Base-by-base conservation (phyloP, 441 rosid genomes). In the Gossypium aridum region DNA sequence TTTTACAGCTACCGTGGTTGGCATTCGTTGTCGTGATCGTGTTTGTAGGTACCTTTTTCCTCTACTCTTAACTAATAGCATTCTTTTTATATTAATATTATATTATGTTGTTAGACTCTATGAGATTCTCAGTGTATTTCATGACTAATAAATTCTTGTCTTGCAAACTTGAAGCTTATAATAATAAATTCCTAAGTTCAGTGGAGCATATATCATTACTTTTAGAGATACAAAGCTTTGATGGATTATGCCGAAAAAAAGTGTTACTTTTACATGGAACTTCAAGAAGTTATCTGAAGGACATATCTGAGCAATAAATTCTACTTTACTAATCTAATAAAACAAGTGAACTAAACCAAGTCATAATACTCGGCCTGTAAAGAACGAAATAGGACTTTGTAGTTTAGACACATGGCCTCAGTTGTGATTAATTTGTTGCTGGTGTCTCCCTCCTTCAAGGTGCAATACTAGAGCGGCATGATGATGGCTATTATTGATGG, bases 21-120 rank as follows among this genome's bases (percentile, higher is more conserved):
- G 92, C 89, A 53, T 79, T 95, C 45, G 61, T 85, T 68, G 85
- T 96, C 83, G 86, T 91, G 82, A 73, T 96, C 89, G 87, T 93
- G 89, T 93, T 96, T 95, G 97, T 95, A 93, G 98, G 99, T 93
- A 90, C 89, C 97, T 83, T 83, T 83, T 85, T 87, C 82, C 51
- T 73, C 26, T 62, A 25, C 60, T 62, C 70, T 70, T 62, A 12
- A 62, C 70, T 17, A 19, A 25, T 62, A 10, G 10, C 53, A n/a
- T 63, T 23, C 22, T 20, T 37, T 51, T 20, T 31, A 28, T 28
- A 8, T 14, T 31, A 62, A 62, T 62, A 26, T 62, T 31, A 28
- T 26, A 62, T 28, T 8, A 68, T 51, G 23, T 7, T 13, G 60
- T n/a, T 3, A 19, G 23, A 51, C 9, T n/a, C 34, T 49, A 4